phyloP scores from a whole-genome alignment of 108 stramenopile genomes.

The Halocafeteria seosinensis region DNA sequence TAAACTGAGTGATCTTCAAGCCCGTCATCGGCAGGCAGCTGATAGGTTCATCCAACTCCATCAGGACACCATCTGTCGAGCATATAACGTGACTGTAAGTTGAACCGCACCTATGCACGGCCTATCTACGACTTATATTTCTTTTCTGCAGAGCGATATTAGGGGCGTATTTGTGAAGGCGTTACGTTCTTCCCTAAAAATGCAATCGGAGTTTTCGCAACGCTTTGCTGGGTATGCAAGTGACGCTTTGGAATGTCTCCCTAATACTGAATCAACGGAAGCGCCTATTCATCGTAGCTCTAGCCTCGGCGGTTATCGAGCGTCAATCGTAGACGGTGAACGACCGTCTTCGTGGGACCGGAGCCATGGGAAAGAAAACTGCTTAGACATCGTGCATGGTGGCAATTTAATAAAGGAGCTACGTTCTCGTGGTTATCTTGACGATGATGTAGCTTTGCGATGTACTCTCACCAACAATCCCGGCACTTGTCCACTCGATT shows the following conservation, averaged over 20 bases:
- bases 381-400: not conserved
- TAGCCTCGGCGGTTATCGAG: no score
- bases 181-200: no score
- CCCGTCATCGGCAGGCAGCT: not conserved
- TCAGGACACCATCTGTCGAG: not conserved
- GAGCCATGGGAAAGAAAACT: not conserved
- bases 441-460: not conserved
- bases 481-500: not conserved
- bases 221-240: no score
- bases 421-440: no score
- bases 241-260: no score
- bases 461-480: not conserved
- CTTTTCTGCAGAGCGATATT: not conserved
- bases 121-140: not conserved
- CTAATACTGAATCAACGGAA: no score
- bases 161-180: no score
- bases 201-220: no score
- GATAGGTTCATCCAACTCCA: not conserved
- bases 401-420: no score
- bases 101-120: not conserved
- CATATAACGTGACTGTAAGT: not conserved
- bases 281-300: no score
- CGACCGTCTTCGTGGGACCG: no score
- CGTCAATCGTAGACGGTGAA: no score
- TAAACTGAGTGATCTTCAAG: not conserved